These are phyloP conservation scores for Gossypium thurberi DNA, from an alignment of 345 rosid genomes.

Conservation along the genomic window DNA sequence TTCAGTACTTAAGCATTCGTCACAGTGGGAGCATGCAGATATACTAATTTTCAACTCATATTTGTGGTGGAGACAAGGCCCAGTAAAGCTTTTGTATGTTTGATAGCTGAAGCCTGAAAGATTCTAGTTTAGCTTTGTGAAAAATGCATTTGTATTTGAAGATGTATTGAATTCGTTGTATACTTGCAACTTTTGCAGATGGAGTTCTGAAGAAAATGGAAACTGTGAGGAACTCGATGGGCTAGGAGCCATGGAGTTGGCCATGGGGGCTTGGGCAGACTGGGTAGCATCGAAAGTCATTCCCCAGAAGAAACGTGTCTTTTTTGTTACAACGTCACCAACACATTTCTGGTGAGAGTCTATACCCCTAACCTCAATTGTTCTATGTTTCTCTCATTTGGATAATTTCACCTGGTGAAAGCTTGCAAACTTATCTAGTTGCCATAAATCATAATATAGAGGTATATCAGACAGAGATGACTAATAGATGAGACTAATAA, in stretches of 20 bases:
- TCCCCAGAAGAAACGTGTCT: conserved; percentile 46
- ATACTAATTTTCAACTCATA: conserved; percentile 83
- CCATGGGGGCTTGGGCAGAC: conserved; percentile 89
- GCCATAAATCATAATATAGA: neutral
- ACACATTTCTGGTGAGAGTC: conserved; percentile 71
- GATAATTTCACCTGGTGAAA: neutral
- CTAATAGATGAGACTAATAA: neutral
- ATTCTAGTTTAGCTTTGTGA: conserved; percentile 10
- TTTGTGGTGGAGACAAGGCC: conserved; percentile 99
- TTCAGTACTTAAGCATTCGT: conserved; percentile 81
- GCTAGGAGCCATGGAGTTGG: conserved; percentile 77
- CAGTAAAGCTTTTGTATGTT: conserved; percentile 77
- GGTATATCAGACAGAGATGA: neutral
- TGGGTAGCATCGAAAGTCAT: conserved; percentile 57
- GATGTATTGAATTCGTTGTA: neutral
- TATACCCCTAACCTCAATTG: neutral
- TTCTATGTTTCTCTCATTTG: neutral
- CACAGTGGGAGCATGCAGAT: conserved; percentile 87
- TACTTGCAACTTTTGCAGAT: conserved; percentile 39
- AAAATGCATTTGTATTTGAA: neutral
- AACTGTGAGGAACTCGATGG: conserved; percentile 79
- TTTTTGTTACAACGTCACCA: conserved; percentile 93
- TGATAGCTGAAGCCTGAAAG: neutral
- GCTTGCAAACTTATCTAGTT: neutral
- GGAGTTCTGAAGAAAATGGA: conserved; percentile 64